Base-by-base conservation (phyloP, 805 yeast genomes). In the Pichia exigua region DNA sequence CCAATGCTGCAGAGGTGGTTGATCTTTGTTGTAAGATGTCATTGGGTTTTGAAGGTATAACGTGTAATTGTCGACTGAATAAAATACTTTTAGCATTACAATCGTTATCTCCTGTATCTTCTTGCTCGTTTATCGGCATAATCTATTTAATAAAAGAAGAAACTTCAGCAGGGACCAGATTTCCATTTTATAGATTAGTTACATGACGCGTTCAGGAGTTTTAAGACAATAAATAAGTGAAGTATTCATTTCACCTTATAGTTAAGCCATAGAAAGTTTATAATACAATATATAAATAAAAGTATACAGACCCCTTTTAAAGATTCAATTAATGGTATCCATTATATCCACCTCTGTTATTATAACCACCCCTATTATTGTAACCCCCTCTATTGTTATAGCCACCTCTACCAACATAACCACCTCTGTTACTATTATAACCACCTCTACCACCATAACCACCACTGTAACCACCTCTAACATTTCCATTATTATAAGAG, bases 401-500 rank as follows among this genome's bases (percentile, higher is more conserved):
- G 21, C 27, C 17, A 1, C 43, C 28, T 7, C 50, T 42, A 17
- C 44, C 21, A 4, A 39, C 17, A 42, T 47, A 32, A 10, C 35
- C 39, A 45, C 52, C 52, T 41, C 52, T 47, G 27, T 28, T 22
- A 17, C 39, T 35, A 30, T 40, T 44, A n/a, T 54, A 35, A 20
- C 46, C 42, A 15, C 48, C 44, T 21, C 47, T 47, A 26, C 57
- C 44, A n/a, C 51, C 46, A 24, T 45, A 35, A 15, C 53, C 44
- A 18, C 48, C 45, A 35, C 54, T 44, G 26, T 48, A 32, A 11
- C 54, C 48, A 39, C 53, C 45, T 39, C 50, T 44, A 18, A 53
- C 53, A 20, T 44, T 35, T 35, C 46, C 38, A 18, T 48, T 28
- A 40, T 45, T 43, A 30, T 53, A 48, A 42, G 47, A 54, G 45